Base-by-base conservation (phyloP, 2,329 filamentous ascomycete genomes). In the Didymella sp. region DNA sequence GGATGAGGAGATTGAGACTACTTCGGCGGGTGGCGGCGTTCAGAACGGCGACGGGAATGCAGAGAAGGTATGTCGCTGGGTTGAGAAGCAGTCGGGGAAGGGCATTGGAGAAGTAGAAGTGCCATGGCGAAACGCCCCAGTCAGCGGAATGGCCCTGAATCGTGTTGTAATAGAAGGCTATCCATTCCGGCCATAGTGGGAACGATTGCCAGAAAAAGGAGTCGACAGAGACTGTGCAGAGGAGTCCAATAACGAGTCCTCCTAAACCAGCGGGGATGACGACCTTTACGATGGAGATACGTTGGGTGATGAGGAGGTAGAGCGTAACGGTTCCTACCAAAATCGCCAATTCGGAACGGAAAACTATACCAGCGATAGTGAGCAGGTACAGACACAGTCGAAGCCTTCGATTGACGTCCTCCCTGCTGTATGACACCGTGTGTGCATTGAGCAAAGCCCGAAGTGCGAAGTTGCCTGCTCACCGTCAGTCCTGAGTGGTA, bases 161-260 rank as follows among this genome's bases (percentile, higher is more conserved):
- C 52, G 92, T 92, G 75, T 99, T 99, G 82, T 90, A 98, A 75
- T 90, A 87, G 79, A 99, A 98, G 2, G 87, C 92, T 66, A 85
- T 86, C 59, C 96, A 86, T 76, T 99, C 95, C 0, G 95, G 93
- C 95, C 95, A 99, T 27, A 96, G 77, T 1, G 80, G 79, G 1
- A 84, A 85, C 7, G 78, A 76, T 71, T 94, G 92, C 95, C 94
- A 99, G 79, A 98, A 96, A 79, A 92, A 94, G 1, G 91, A 94
- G 81, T 99, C 95, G 30, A 96, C 76, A 2, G 87, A 83, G 13
- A 96, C 81, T 0, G 92, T 92, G 31, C 88, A 77, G 12, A 80
- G 62, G 1, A 98, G 82, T 1, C 90, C 89, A 41, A 89, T 77
- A n/a, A 83, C 33, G 15, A 88, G 84, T 22, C 91, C 89, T 6